Evolutionary conservation across 257 asterid genomes (phyloP), one percentile per base, ranked within the genome.

Genomic region (Hygrophila difformis): DNA sequence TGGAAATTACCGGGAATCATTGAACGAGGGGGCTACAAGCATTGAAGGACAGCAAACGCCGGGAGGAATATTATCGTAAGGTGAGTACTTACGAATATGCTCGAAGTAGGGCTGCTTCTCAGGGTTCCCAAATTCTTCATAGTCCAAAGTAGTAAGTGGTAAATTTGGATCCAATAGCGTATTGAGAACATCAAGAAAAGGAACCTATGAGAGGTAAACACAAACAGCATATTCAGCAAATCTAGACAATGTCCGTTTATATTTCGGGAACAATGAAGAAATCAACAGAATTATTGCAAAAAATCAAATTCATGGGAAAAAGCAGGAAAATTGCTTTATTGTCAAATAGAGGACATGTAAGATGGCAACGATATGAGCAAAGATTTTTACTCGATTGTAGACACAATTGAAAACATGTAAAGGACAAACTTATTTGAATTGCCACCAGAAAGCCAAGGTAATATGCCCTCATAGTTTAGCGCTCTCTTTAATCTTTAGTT

Each of bases 71-170:
- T 89, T 89, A 44, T 85, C 87, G 5, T 77, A 85, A 4, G 98
- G 98, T 41, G 98, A 89, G 76, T 78, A 79, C 56, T 75, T 79
- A 9, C 53, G 63, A 47, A 89, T 82, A 53, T 74, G 72, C 16
- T 78, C 73, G 18, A 82, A 82, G 68, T 47, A 68, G 0, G 75
- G 47, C 23, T 38, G 50, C 10, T 38, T 60, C 47, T 70, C 73
- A 61, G 96, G 98, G 65, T 89, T 73, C 22, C 96, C 98, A 13
- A 79, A 89, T 67, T 89, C 98, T 72, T 89, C 93, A 5, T 85
- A 80, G 56, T 89, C 98, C 72, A 82, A 53, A 2, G 84, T 55
- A 2, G 96, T 82, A 41, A 89, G 96, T 44, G 98, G 98, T 58
- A 86, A 67, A 60, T 39, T 65, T 9, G 93, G 74, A 70, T 89